Conservation (phyloP, 768 basidiomycete genomes). For the Lentinus brumalis region DNA sequence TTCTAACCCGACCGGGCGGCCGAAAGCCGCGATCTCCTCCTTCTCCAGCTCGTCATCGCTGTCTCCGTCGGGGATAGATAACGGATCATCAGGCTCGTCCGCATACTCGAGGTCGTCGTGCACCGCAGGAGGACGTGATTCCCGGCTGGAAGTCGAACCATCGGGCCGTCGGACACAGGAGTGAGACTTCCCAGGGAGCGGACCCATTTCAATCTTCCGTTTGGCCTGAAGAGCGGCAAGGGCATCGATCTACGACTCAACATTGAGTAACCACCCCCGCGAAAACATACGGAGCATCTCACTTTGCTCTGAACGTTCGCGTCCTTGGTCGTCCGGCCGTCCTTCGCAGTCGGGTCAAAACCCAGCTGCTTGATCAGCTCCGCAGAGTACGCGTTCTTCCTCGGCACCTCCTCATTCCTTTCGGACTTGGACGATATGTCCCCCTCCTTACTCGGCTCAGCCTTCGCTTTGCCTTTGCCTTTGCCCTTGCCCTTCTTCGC, state of each 20-base stretch:
- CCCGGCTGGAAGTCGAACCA: slow-evolving; percentile 28
- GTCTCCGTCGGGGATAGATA: slow-evolving; percentile 24
- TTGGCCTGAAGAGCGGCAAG: slow-evolving; percentile 56
- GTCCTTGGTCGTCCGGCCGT: slow-evolving; percentile 43
- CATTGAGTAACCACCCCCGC: not conserved
- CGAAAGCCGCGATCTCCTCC: slow-evolving; percentile 14
- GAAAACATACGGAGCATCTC: slow-evolving; percentile 5
- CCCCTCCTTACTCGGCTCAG: slow-evolving; percentile 8
- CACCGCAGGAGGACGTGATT: not conserved
- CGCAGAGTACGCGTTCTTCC: slow-evolving; percentile 62
- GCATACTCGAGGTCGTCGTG: slow-evolving; percentile 12
- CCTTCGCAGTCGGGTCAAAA: slow-evolving; percentile 72
- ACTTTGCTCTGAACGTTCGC: slow-evolving; percentile 61
- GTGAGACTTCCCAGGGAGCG: slow-evolving; percentile 56
- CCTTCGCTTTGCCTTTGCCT: slow-evolving; percentile 19
- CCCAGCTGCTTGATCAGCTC: slow-evolving; percentile 70
- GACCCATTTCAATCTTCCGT: slow-evolving; percentile 58
- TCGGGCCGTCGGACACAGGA: slow-evolving; percentile 41
- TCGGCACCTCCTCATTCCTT: slow-evolving; percentile 16
- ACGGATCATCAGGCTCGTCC: slow-evolving; percentile 4
- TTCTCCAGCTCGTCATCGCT: slow-evolving; percentile 32
- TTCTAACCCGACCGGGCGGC: slow-evolving; percentile 10
- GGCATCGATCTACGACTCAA: slow-evolving; percentile 48
- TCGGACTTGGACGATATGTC: not conserved
- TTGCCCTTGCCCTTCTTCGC: slow-evolving; percentile 21